These are phyloP conservation scores for Croton setiger DNA, from an alignment of 441 rosid genomes.

Conservation along the genomic window DNA sequence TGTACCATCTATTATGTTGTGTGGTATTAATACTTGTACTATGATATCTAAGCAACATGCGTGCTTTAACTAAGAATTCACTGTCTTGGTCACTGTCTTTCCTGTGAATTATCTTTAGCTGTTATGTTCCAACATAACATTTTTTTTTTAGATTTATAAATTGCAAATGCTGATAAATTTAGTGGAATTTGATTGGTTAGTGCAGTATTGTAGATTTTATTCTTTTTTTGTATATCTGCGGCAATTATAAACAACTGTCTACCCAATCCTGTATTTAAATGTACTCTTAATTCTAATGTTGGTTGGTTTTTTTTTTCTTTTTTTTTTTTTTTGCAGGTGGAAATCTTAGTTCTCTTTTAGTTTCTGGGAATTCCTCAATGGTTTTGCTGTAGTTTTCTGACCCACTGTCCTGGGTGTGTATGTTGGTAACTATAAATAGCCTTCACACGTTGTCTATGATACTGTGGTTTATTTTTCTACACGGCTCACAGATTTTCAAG, in stretches of 20 bases:
- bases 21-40: too few species aligned
- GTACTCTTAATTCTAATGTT: neutral
- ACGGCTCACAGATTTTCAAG: neutral
- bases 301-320: too few species aligned
- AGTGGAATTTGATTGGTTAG: neutral
- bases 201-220: neutral
- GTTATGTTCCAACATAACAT: neutral
- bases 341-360: slow-evolving; percentile 8
- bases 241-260: neutral
- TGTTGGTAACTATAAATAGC: neutral
- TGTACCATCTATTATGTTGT: too few species aligned
- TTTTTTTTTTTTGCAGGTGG: slow-evolving; percentile 28
- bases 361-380: slow-evolving; percentile 20
- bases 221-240: neutral
- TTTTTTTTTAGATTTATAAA: neutral
- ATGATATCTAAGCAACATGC: too few species aligned
- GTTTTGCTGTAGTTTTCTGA: slow-evolving; percentile 14
- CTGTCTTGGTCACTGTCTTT: too few species aligned
- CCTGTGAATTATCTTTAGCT: too few species aligned
- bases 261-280: neutral
- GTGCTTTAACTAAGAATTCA: too few species aligned
- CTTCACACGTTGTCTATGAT: neutral
- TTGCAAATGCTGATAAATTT: neutral
- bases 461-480: neutral
- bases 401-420: slow-evolving; percentile 3